Evolutionary conservation across 2,329 filamentous ascomycete species (phyloP), one percentile per base, ranked within the genome.

Genomic region (Calonectria crousiana): DNA sequence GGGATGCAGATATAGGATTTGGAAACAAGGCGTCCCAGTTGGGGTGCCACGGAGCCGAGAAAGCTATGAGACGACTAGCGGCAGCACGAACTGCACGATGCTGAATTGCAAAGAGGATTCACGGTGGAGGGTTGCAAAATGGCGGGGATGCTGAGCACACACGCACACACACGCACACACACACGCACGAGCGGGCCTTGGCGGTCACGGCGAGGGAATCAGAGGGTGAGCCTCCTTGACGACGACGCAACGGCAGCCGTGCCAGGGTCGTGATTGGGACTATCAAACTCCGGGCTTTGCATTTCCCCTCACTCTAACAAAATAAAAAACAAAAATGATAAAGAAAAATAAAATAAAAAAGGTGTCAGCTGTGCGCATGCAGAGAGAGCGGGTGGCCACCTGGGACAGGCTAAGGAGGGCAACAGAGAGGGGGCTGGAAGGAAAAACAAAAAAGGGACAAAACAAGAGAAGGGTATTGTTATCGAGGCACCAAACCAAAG

Each of bases 101-200:
- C 47, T 36, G 38, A 41, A 51, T 10, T 16, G n/a, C 67, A 41
- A 51, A 23, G 62, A 32, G 41, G 52, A 56, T 62, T 62, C 51
- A 58, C 34, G 41, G n/a, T 51, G 67, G 52, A 62, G 67, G 66
- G 53, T 41, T 56, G 44, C 66, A 36, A 56, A 18, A 51, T 41
- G 32, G 65, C 47, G 14, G 47, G 26, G 65, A 44, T n/a, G 23
- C 23, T 32, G n/a, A 56, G 32, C 13, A 56, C 16, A 5, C 44
- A 23, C 44, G 8, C 18, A n/a, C 2, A 6, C 36, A 6, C 16
- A 44, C 18, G 18, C 16, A 44, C 41, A n/a, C 16, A 44, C 41
- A n/a, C 16, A n/a, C 38, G 6, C 14, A 11, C 14, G 13, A 18
- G 14, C 18, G n/a, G 11, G 28, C 16, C 28, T 41, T 38, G n/a